Base-by-base conservation (phyloP, 352 stramenopile species). In the Globisporangium carolinianum region DNA sequence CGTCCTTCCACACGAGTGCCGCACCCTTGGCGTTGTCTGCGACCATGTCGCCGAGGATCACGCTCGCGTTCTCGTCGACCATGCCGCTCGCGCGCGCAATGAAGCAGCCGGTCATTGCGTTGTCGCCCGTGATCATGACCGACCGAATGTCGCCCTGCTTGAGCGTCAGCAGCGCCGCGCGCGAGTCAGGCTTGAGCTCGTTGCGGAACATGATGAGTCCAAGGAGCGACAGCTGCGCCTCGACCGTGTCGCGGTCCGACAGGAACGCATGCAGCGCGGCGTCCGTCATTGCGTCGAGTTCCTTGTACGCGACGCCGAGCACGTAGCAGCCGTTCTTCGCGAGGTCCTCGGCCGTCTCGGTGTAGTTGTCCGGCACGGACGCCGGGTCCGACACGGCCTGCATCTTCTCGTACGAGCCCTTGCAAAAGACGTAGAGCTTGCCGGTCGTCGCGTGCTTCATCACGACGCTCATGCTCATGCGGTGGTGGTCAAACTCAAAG, bases 181-280 rank as follows among this genome's bases (percentile, higher is more conserved):
- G 67, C 39, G 87, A 91, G 57, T 97, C 85, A 15, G 85, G 70
- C 68, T 94, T 95, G 38, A 97, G 75, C 38, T 86, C 71, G 52
- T 97, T 97, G 57, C 86, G 79, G 78, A 97, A 97, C 55, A 91
- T 87, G 43, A 97, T 79, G 8, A 97, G 70, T 47, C 91, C 89
- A 18, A 89, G 50, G 50, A 97, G 79, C 11, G 61, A 73, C 14
- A 97, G 66, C 52, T 75, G 73, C 12, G 65, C 68, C 64, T 97
- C 89, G 2, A 96, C 73, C 6, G 84, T 72, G 46, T 93, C 81
- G 35, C 91, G 89, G 58, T 71, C 67, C 3, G 83, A 39, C 46
- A 82, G 53, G 63, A 79, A 76, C 4, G 77, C 60, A 11, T 71
- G 54, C 15, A 86, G 71, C 5, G 68, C 65, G 14, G 42, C 53